A percentile compares a stretch with the other conserved stretches of the same genome.
Evolutionary conservation across 1,284 basidiomycete species (phyloP).

Genomic region (Macrocystidia cucumis): DNA sequence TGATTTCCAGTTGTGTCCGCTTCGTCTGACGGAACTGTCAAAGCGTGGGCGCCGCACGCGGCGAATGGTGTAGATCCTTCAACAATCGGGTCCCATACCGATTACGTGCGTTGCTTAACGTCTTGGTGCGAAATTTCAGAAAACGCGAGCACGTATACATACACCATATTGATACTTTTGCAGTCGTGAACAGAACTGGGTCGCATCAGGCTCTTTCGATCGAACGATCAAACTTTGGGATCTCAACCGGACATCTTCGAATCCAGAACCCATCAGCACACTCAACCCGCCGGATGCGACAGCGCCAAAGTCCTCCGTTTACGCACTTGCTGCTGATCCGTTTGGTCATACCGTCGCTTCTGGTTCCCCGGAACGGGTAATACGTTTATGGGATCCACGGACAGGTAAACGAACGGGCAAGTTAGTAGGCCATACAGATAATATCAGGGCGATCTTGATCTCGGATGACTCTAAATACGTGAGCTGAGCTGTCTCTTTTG

Average conservation of each 20-base stretch:
- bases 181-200: constrained; percentile 73
- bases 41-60: constrained; percentile 89
- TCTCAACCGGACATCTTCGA: constrained; percentile 35
- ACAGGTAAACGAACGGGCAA: constrained; percentile 64
- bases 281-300: constrained; percentile 53
- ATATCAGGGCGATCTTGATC: constrained; percentile 84
- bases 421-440: constrained; percentile 93
- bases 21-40: constrained; percentile 93
- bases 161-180: constrained; percentile 8
- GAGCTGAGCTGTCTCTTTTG: constrained; percentile 22
- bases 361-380: constrained; percentile 86
- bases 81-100: constrained; percentile 80
- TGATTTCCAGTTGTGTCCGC: constrained; percentile 72
- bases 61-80: constrained; percentile 44
- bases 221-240: constrained; percentile 94
- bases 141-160: too few relatives aligned
- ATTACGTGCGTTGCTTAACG: constrained; percentile 88
- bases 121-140: constrained; percentile 44
- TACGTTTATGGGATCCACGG: constrained; percentile 92
- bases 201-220: constrained; percentile 95
- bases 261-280: constrained; percentile 43
- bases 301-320: constrained; percentile 71
- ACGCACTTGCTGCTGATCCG: constrained; percentile 74
- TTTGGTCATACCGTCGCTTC: constrained; percentile 79
- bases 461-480: constrained; percentile 89